These are phyloP conservation scores for Cicer pinnatifidum DNA, from an alignment of 306 rosid species.

Conservation along the genomic window DNA sequence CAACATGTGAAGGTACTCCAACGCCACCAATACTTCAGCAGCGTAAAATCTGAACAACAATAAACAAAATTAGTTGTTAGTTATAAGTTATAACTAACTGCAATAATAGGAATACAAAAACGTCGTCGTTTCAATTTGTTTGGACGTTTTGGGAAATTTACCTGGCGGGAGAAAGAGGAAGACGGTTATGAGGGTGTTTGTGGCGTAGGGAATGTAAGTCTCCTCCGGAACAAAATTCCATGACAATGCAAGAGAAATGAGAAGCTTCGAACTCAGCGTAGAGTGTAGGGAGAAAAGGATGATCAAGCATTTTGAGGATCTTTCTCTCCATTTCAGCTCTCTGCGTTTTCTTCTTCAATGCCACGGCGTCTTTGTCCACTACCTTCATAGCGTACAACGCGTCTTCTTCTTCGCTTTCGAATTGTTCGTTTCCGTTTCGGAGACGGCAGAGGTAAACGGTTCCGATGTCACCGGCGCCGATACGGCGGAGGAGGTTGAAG, in stretches of 20 bases:
- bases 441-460: slow-evolving; percentile 85
- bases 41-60: slow-evolving; percentile 69
- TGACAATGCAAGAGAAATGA: slow-evolving; percentile 89
- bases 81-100: background rate
- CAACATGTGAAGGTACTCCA: slow-evolving; percentile 96
- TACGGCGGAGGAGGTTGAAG: slow-evolving; percentile 73
- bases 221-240: slow-evolving; percentile 98
- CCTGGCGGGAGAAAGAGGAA: slow-evolving; percentile 83
- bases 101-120: background rate
- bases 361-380: slow-evolving; percentile 82
- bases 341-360: slow-evolving; percentile 77
- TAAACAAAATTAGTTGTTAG: background rate
- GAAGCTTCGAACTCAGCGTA: slow-evolving; percentile 97
- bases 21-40: slow-evolving; percentile 83
- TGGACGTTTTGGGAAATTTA: slow-evolving; percentile 20
- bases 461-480: slow-evolving; percentile 93
- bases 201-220: slow-evolving; percentile 90
- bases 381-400: slow-evolving; percentile 86
- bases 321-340: slow-evolving; percentile 92
- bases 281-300: slow-evolving; percentile 88
- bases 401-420: slow-evolving; percentile 26
- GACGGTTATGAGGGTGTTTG: slow-evolving; percentile 69
- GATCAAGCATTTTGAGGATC: slow-evolving; percentile 89
- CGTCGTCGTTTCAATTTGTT: slow-evolving; percentile 18
- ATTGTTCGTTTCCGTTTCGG: slow-evolving; percentile 39